These are phyloP conservation scores for Dimocarpus longan DNA, from an alignment of 345 rosid genomes.

Conservation along the genomic window DNA sequence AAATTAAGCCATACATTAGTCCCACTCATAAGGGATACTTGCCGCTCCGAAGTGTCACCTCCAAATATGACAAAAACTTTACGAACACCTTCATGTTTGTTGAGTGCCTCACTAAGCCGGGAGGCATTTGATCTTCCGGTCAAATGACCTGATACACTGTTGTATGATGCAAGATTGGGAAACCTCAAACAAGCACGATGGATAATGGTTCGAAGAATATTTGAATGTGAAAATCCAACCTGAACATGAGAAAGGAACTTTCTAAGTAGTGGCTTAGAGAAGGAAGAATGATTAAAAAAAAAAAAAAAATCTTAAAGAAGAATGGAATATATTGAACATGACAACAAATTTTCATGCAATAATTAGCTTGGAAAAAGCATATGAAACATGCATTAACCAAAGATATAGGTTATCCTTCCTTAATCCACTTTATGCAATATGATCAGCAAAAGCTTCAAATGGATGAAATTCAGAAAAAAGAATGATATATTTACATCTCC, in stretches of 20 bases:
- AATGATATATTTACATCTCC: constrained; percentile 1
- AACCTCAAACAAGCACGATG: constrained; percentile 78
- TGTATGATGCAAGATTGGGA: constrained; percentile 57
- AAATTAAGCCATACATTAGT: constrained; percentile 94
- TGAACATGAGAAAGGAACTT: constrained; percentile 33
- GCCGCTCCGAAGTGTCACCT: constrained; percentile 95
- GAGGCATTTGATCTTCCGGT: constrained; percentile 35
- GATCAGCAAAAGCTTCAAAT: constrained; percentile 2
- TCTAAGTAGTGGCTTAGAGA: constrained; percentile 10
- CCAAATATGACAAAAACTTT: constrained; percentile 88
- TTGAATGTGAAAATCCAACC: constrained; percentile 98
- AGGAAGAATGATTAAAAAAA: background rate
- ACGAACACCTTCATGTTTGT: constrained; percentile 34
- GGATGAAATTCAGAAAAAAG: constrained; percentile 14
- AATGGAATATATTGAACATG: background rate
- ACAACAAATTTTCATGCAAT: background rate
- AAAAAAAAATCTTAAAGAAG: too few species aligned
- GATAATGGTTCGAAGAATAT: constrained; percentile 74
- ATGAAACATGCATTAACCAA: constrained; percentile 1
- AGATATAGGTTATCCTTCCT: constrained; percentile 5
- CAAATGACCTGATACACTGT: constrained; percentile 40
- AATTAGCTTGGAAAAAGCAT: background rate
- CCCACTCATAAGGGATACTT: constrained; percentile 97
- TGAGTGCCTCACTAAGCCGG: constrained; percentile 30
- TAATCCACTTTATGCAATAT: background rate